phyloP scores from a whole-genome alignment of 352 stramenopile species.

The Pythium brassicae region DNA sequence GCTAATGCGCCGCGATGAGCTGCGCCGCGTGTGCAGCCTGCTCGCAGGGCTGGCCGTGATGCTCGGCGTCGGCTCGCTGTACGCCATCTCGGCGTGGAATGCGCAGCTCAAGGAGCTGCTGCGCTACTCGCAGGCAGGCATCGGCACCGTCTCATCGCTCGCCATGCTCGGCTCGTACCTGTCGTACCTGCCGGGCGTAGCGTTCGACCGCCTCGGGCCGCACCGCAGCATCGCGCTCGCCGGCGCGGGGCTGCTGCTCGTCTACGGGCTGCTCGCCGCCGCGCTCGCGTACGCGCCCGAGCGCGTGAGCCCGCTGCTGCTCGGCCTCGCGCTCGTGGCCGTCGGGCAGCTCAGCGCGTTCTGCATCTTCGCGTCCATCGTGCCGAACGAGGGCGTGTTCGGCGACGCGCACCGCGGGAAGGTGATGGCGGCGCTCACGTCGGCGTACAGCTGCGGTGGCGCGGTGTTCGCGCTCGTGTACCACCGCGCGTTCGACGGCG shows the following conservation, averaged over 20 bases:
- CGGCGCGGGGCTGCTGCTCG: slow-evolving; percentile 28
- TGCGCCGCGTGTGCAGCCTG: slow-evolving; percentile 39
- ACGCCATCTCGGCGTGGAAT: slow-evolving; percentile 82
- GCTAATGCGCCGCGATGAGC: slow-evolving; percentile 1
- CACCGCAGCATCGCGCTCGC: slow-evolving; percentile 54
- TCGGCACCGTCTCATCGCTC: slow-evolving; percentile 70
- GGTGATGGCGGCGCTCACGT: slow-evolving; percentile 66
- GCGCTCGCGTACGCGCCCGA: slow-evolving; percentile 36
- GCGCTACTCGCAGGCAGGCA: slow-evolving; percentile 67
- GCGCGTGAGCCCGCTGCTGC: slow-evolving; percentile 35
- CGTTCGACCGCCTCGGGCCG: slow-evolving; percentile 67
- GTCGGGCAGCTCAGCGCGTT: slow-evolving; percentile 72
- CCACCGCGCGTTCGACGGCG: slow-evolving; percentile 45
- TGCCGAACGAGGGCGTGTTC: slow-evolving; percentile 77
- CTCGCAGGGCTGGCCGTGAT: slow-evolving; percentile 59
- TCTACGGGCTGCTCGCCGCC: slow-evolving; percentile 41
- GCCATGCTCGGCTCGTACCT: slow-evolving; percentile 76
- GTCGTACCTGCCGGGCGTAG: slow-evolving; percentile 61
- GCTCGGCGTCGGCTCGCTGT: slow-evolving; percentile 70
- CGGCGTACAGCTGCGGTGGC: slow-evolving; percentile 73
- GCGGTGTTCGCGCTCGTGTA: slow-evolving; percentile 76
- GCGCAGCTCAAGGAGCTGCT: slow-evolving; percentile 75
- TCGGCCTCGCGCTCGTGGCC: slow-evolving; percentile 49
- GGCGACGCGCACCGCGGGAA: slow-evolving; percentile 66
- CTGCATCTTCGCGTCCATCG: slow-evolving; percentile 71